Base-by-base conservation (phyloP, 163 green algal species). In the Prototheca stagnorum region DNA sequence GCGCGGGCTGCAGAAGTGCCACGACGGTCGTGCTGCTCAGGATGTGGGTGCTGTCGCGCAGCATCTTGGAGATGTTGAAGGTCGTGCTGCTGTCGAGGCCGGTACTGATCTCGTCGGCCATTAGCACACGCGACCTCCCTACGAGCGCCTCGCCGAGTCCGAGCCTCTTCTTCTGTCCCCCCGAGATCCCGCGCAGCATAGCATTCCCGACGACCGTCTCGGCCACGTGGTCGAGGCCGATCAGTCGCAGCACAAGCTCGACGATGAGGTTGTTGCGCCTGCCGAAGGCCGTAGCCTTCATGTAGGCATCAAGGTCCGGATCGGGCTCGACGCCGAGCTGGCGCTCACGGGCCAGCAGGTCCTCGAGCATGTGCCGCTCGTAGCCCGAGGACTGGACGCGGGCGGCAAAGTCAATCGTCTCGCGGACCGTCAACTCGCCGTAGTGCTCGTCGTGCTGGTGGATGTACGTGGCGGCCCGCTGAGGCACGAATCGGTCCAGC, bases 341-440 rank as follows among this genome's bases (percentile, higher is more conserved):
- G 24, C 57, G 46, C 49, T 78, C 69, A 3, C 43, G 49, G 33
- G 46, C 34, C 39, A 40, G 24, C 47, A 84, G 42, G 52, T 75
- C 55, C 15, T 53, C 33, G 24, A 72, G 21, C 40, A 76, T 43
- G 15, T 56, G 70, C 35, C 44, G 43, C 31, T 60, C 67, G 35
- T 61, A 53, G 17, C 68, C 72, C 0, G 48, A 27, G 11, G 67
- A 70, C 59, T 78, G 61, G 39, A 54, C 63, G 23, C 64, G 51
- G 0, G 68, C 66, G 0, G 68, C 59, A 55, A 90, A 92, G 57
- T 78, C 67, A 14, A 92, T 54, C 5, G 81, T 92, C 65, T 92
- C 82, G 0, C 68, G 54, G 23, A 93, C 82, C 12, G 80, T 93
- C 49, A 93, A 53, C 72, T 89, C 76, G 12, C 61, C 62, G 22